Evolutionary conservation across 169 alveolate species (phyloP), one percentile per base, ranked within the genome.

Genomic region (Plasmodium blacklocki): DNA sequence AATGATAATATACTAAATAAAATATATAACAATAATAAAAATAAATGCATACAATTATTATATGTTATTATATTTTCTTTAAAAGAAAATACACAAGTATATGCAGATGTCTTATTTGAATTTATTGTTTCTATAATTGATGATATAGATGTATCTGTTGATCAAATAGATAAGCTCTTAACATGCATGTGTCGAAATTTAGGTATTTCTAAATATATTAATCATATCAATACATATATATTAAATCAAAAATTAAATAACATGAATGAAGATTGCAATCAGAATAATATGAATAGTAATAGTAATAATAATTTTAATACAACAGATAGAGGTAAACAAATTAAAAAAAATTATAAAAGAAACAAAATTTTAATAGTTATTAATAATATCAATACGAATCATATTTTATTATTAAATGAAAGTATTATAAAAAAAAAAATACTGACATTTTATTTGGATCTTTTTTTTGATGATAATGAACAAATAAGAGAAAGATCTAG

Each of bases 181-280:
- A 59, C 76, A 12, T 72, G 92, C 14, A 43, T 85, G 75, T 70
- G 88, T 70, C 71, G 70, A 39, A 85, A 70, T 50, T 11, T 85
- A 19, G 92, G 92, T 1, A 85, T 85, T 60, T 85, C 92, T 0
- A 71, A 71, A 59, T 85, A 71, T 45, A 85, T 85, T 26, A 74
- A 50, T 26, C 70, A 59, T 9, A 85, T 85, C n/a, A 85, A 85
- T n/a, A 66, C 49, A 32, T 72, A 54, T 74, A 71, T 85, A n/a
- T 45, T 85, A 56, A 85, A 26, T 5, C 76, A 85, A 39, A 70
- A 62, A 18, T 19, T 85, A 29, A 70, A 39, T n/a, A 67, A 66
- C 12, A 80, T 80, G 47, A 68, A 59, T 15, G 47, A 54, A 5
- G 71, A 67, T 0, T 15, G 18, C 11, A 39, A 39, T 39, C 47